Conservation (phyloP, 148 eudicot genomes). For the Cornus suecica region DNA sequence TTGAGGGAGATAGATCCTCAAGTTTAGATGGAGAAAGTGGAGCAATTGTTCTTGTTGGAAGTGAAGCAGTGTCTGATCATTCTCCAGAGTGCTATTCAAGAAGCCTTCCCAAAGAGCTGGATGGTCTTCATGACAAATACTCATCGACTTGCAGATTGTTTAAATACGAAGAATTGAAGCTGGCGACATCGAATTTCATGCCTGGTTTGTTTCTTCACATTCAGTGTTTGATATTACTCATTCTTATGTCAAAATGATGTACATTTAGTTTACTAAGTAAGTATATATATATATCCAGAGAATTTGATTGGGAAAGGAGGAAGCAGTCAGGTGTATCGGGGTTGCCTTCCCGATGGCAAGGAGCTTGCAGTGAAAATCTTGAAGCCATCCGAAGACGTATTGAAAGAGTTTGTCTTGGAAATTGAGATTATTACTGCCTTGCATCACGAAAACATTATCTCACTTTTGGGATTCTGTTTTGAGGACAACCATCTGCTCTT, state of each 20-base stretch:
- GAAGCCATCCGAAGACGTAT: slow-evolving; percentile 58
- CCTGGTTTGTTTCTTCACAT: slow-evolving; percentile 49
- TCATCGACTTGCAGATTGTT: slow-evolving; percentile 67
- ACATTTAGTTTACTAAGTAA: background rate
- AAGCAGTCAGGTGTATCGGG: slow-evolving; percentile 77
- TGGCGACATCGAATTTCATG: slow-evolving; percentile 63
- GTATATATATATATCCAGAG: slow-evolving; percentile 37
- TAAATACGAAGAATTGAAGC: slow-evolving; percentile 60
- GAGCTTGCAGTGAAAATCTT: slow-evolving; percentile 84
- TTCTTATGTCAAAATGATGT: background rate
- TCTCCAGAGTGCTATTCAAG: slow-evolving; percentile 25
- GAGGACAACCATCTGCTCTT: slow-evolving; percentile 65
- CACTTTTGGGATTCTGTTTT: slow-evolving; percentile 82
- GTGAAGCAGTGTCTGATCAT: slow-evolving; percentile 19
- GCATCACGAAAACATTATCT: slow-evolving; percentile 75
- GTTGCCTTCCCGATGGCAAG: slow-evolving; percentile 69
- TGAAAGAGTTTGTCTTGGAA: slow-evolving; percentile 70
- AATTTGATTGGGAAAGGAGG: slow-evolving; percentile 95
- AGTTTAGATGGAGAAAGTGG: slow-evolving; percentile 49
- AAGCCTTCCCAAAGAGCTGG: slow-evolving; percentile 43
- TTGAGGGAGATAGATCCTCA: slow-evolving; percentile 25
- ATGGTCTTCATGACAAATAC: slow-evolving; percentile 68
- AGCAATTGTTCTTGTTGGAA: slow-evolving; percentile 48
- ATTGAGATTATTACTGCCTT: slow-evolving; percentile 77
- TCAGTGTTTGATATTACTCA: background rate